These are phyloP conservation scores for Pascua sp. DNA, from an alignment of 1,284 basidiomycete species.

Conservation along the genomic window DNA sequence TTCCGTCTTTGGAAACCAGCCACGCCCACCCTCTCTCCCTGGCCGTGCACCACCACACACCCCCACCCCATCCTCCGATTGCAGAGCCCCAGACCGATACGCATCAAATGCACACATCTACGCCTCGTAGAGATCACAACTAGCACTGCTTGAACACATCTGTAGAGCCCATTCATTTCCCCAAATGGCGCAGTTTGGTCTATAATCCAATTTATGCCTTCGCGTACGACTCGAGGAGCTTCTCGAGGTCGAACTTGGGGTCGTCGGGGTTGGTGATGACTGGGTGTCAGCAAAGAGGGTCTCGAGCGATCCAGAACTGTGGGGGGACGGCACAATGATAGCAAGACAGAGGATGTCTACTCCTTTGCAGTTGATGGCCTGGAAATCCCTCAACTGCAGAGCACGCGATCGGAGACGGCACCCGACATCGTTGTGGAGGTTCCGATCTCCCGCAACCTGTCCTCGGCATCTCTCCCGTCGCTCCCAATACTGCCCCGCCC, in stretches of 20 bases:
- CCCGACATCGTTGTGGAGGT: neutral
- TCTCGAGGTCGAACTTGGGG: conserved; percentile 94
- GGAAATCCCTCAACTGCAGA: neutral
- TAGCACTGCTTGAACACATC: too few relatives aligned
- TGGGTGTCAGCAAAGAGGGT: conserved; percentile 37
- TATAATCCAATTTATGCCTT: conserved; percentile 28
- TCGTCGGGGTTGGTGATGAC: conserved; percentile 91
- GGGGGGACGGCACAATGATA: neutral
- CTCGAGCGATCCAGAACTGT: neutral
- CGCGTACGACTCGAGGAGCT: conserved; percentile 60
- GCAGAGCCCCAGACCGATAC: too few relatives aligned
- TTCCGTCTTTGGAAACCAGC: too few relatives aligned
- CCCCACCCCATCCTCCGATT: too few relatives aligned
- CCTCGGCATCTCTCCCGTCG: neutral
- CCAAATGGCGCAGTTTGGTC: conserved; percentile 9
- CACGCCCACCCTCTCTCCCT: too few relatives aligned
- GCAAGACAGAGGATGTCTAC: conserved; percentile 13
- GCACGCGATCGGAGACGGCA: conserved; percentile 15
- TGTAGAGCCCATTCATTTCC: conserved; percentile 3
- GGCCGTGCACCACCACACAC: too few relatives aligned
- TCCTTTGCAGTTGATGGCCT: neutral
- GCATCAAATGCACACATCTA: too few relatives aligned
- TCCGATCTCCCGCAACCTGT: neutral
- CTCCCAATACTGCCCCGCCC: too few relatives aligned
- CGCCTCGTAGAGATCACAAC: too few relatives aligned